Percentiles rank a stretch among this genome's conserved stretches.
Evolutionary conservation across 1,139 yeast genomes (phyloP).

Genomic region (Meyerozyma smithsonii): DNA sequence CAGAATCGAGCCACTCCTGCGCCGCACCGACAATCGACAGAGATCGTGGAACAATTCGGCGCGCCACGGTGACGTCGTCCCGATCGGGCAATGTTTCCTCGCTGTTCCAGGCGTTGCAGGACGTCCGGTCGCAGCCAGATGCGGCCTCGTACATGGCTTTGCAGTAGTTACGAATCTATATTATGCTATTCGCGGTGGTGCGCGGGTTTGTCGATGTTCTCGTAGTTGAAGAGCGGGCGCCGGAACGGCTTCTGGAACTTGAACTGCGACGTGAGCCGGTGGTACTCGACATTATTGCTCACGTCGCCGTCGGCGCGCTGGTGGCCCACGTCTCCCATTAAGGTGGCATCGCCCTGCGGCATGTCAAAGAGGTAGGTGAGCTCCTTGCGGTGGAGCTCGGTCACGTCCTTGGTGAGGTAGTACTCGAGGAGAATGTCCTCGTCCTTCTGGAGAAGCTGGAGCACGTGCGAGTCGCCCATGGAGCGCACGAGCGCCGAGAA

Average conservation of each 20-base stretch:
- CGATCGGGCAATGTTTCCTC: too few species aligned
- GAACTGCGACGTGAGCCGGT: constrained; percentile 15
- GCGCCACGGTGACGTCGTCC: too few species aligned
- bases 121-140: too few species aligned
- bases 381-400: constrained; percentile 26
- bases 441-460: constrained; percentile 9
- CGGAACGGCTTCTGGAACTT: constrained; percentile 19
- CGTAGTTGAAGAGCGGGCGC: constrained; percentile 21
- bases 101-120: too few species aligned
- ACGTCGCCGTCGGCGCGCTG: constrained; percentile 13
- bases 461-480: constrained; percentile 13
- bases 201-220: constrained; percentile 18
- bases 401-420: constrained; percentile 24
- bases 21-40: not conserved
- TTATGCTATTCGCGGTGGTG: constrained; percentile 12
- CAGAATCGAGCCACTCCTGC: too few species aligned
- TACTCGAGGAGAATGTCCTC: constrained; percentile 27
- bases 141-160: too few species aligned
- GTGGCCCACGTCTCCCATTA: constrained; percentile 14
- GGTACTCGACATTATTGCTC: constrained; percentile 13
- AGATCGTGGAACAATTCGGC: too few species aligned
- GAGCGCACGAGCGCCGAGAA: constrained; percentile 17
- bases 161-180: not conserved
- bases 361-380: constrained; percentile 19
- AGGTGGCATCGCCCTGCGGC: constrained; percentile 16